Conservation (phyloP, 306 rosid genomes). For the Lathyrus sativus region DNA sequence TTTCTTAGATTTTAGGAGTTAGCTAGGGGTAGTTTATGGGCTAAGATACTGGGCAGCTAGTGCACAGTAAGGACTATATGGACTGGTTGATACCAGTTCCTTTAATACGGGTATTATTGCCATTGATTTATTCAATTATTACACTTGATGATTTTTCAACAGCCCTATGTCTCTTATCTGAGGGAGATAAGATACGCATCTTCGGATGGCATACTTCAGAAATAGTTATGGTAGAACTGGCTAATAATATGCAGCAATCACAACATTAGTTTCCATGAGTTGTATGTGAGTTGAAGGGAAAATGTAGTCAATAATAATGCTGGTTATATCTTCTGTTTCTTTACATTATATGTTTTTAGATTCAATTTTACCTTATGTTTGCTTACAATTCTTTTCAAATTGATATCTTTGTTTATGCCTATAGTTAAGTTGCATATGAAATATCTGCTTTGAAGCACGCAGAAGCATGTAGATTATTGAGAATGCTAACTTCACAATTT, state of each 20-base stretch:
- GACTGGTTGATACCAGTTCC: no score
- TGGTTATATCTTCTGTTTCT: conserved; percentile 12
- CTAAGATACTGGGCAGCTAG: no score
- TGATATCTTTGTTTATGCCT: conserved; percentile 9
- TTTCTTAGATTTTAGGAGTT: no score
- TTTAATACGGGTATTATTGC: conserved; percentile 4
- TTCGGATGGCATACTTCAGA: neutral
- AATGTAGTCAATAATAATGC: conserved; percentile 9
- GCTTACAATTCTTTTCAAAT: conserved; percentile 3
- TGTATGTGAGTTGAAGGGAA: conserved; percentile 29
- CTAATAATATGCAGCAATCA: conserved; percentile 11
- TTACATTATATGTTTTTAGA: neutral
- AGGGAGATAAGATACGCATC: conserved; percentile 28
- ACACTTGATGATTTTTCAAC: conserved; percentile 23
- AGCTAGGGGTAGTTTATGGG: no score
- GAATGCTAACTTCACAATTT: conserved; percentile 11
- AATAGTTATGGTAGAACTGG: neutral
- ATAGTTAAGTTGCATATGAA: conserved; percentile 1
- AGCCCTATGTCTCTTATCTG: conserved; percentile 10
- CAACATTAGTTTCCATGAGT: neutral
- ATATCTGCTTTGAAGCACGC: conserved; percentile 31
- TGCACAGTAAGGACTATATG: no score
- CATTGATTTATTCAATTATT: conserved; percentile 31
- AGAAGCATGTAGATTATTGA: conserved; percentile 32
- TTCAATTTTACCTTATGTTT: neutral